These are phyloP conservation scores for Populus trichocarpa DNA, from an alignment of 441 rosid species.

Conservation along the genomic window DNA sequence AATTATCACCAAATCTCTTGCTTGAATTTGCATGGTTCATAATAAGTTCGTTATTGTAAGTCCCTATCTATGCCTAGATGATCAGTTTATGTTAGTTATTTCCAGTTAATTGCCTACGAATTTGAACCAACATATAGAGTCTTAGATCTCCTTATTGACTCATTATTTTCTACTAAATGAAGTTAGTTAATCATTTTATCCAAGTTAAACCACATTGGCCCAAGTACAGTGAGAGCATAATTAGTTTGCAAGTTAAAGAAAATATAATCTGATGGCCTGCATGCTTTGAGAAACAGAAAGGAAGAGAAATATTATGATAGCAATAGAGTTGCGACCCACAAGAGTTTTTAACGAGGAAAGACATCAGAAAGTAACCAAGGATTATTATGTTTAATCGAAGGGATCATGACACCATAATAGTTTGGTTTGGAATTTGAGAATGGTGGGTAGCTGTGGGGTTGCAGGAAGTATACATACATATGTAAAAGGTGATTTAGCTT, in stretches of 20 bases:
- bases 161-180: constrained; percentile 19
- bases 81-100: not conserved
- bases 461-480: constrained; percentile 20
- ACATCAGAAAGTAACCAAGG: constrained; percentile 8
- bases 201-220: not conserved
- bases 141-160: constrained; percentile 8
- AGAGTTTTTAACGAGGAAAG: not conserved
- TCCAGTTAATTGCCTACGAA: constrained; percentile 2
- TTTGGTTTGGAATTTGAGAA: constrained; percentile 53
- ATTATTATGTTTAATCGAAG: constrained; percentile 28
- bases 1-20: constrained; percentile 4
- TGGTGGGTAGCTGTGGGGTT: constrained; percentile 44
- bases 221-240: constrained; percentile 28
- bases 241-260: constrained; percentile 3
- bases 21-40: constrained; percentile 3
- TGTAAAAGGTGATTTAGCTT: constrained; percentile 22
- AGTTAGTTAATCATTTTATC: constrained; percentile 24
- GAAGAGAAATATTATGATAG: not conserved
- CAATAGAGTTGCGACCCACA: constrained; percentile 10
- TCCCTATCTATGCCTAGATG: constrained; percentile 3
- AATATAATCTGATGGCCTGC: not conserved
- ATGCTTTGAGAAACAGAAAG: too few species aligned
- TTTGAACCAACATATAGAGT: constrained; percentile 15
- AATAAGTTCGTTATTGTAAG: not conserved
- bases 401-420: constrained; percentile 44